These are phyloP conservation scores for Castanospermum australe DNA, from an alignment of 306 rosid genomes.

Conservation along the genomic window DNA sequence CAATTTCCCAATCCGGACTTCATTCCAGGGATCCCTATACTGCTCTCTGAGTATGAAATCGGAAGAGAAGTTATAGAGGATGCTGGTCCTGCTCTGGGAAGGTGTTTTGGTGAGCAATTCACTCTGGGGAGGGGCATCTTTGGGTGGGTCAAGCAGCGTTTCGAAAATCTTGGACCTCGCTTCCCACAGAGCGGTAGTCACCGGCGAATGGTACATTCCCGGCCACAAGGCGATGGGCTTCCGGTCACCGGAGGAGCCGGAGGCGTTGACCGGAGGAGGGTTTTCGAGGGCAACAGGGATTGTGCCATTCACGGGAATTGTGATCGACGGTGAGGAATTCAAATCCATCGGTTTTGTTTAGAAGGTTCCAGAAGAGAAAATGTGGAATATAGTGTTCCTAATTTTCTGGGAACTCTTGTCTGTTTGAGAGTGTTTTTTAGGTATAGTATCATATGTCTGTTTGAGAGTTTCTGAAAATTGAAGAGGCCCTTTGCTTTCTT, in stretches of 20 bases:
- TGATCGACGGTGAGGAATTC: conserved; percentile 44
- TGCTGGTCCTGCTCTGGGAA: conserved; percentile 76
- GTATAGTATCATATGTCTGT: neutral
- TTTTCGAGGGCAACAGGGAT: conserved; percentile 54
- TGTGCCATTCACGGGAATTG: conserved; percentile 66
- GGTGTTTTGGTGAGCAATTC: conserved; percentile 79
- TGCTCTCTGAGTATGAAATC: conserved; percentile 82
- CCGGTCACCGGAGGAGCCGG: conserved; percentile 27
- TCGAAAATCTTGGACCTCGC: conserved; percentile 70
- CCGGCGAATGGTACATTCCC: conserved; percentile 96
- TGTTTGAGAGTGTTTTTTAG: neutral
- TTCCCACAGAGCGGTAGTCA: conserved; percentile 90
- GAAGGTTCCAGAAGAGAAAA: neutral
- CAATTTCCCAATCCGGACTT: conserved; percentile 82
- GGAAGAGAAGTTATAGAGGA: conserved; percentile 71
- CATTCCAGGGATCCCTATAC: conserved; percentile 95
- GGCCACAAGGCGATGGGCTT: conserved; percentile 86
- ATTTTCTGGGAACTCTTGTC: neutral
- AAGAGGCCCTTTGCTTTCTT: too few species aligned
- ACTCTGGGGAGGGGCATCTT: conserved; percentile 87
- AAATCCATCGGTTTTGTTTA: conserved; percentile 51
- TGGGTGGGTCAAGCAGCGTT: conserved; percentile 74
- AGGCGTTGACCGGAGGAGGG: conserved; percentile 7
- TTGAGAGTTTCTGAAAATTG: neutral
- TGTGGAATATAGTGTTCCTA: too few species aligned